Percentiles rank a stretch among this genome's conserved stretches.
Evolutionary conservation across 2,329 filamentous ascomycete species (phyloP).

Genomic region (Penicillium rolfsii): DNA sequence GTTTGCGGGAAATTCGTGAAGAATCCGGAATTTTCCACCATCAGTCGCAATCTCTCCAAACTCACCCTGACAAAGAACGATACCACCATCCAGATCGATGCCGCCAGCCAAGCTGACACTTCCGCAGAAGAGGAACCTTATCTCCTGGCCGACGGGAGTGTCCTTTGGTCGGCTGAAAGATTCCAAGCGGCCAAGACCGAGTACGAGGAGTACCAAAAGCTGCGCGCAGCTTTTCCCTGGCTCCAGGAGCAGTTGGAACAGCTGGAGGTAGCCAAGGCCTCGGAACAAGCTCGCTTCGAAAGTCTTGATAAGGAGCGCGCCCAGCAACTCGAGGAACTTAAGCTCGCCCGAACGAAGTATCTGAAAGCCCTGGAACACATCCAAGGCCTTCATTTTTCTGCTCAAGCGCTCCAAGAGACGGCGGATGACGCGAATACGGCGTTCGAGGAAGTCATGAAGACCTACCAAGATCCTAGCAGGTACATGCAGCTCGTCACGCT

Average conservation of each 20-base stretch:
- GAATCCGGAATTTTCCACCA: neutral
- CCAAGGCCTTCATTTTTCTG: neutral
- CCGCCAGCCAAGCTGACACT: neutral
- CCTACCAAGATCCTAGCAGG: neutral
- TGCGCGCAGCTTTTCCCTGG: no score
- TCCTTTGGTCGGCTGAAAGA: no score
- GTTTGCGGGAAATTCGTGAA: neutral
- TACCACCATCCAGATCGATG: neutral
- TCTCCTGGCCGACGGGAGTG: no score
- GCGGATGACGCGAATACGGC: neutral
- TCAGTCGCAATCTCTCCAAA: no score
- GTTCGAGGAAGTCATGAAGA: neutral
- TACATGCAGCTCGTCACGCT: neutral
- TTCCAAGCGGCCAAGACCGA: no score
- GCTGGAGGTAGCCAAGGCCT: neutral
- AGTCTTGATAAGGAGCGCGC: neutral
- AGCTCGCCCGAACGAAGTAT: neutral
- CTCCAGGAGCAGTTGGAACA: neutral
- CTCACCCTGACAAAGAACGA: conserved; percentile 1
- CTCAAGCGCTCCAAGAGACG: neutral
- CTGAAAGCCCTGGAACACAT: neutral
- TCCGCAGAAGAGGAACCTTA: no score
- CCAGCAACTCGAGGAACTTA: neutral
- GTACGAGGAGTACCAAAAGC: no score
- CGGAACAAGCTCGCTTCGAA: neutral